Base-by-base conservation (phyloP, 257 asterid genomes). In the Cinchona pubescens region DNA sequence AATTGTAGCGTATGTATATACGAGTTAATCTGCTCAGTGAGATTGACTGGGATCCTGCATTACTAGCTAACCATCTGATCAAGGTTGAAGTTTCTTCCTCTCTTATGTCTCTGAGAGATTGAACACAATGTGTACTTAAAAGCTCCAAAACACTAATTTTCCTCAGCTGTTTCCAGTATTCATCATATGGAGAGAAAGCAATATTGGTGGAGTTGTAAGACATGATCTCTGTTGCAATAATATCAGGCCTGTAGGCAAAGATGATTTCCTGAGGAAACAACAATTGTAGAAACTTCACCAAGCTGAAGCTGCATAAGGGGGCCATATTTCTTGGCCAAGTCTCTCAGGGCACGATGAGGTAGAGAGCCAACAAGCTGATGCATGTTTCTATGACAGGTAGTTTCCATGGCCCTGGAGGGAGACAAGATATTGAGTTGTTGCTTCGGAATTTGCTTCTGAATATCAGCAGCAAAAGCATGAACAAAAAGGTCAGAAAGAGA, bases 121-220 rank as follows among this genome's bases (percentile, higher is more conserved):
- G 25, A 18, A 25, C n/a, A 29, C 73, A 23, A 18, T 7, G 12
- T 29, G 14, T 3, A 71, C 80, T 83, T 12, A 86, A 40, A 40
- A 86, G 87, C 73, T 86, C 89, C 12, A 75, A 18, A 0, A 77
- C 80, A 80, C 88, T 83, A 6, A 86, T 80, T 66, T 79, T 84
- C 25, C 88, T 23, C 5, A 84, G 75, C 18, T 83, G 86, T 62
- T 82, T 75, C 90, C 90, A 85, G 69, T 83, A 88, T 1, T 72
- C 82, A 2, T 85, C 85, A 38, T 76, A 79, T 0, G 85, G 83
- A 2, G 60, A 38, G 37, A 83, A 87, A 1, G 60, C 30, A 34
- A 87, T 73, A 42, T 65, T 42, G 10, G 71, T 80, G 70, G 67
- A 59, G 16, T 63, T 49, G 29, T 85, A 80, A 11, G 84, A 18